A percentile compares a stretch with the other conserved stretches of the same genome.
Evolutionary conservation across 2,329 filamentous ascomycete genomes (phyloP).

Genomic region (Colletotrichum chlorophyti): DNA sequence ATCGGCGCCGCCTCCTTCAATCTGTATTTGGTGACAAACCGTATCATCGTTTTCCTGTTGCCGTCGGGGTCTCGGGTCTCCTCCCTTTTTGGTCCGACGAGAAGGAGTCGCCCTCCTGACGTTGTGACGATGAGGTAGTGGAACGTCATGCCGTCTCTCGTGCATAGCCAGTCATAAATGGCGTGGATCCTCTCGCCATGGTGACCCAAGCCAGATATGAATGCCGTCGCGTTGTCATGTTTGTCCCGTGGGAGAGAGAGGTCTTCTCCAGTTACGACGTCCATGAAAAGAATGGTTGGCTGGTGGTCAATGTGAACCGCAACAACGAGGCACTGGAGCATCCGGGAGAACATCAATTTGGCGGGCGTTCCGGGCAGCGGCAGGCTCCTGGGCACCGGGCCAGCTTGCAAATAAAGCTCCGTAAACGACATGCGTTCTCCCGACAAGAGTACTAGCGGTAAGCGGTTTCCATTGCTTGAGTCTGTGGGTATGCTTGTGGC

Average conservation of each 20-base stretch:
- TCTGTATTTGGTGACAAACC: slow-evolving; percentile 21
- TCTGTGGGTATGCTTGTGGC: slow-evolving; percentile 50
- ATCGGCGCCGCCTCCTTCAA: slow-evolving; percentile 48
- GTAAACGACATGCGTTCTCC: slow-evolving; percentile 59
- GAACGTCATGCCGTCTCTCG: slow-evolving; percentile 63
- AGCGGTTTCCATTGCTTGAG: slow-evolving; percentile 45
- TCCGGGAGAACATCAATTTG: slow-evolving; percentile 61
- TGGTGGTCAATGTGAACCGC: slow-evolving; percentile 50
- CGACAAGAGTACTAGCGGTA: slow-evolving; percentile 56
- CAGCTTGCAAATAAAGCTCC: slow-evolving; percentile 53
- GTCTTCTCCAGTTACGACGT: slow-evolving; percentile 59
- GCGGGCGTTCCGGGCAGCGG: slow-evolving; percentile 54
- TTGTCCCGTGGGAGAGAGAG: slow-evolving; percentile 55
- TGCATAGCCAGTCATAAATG: slow-evolving; percentile 69
- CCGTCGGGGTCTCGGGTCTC: slow-evolving; percentile 30
- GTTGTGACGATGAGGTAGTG: slow-evolving; percentile 69
- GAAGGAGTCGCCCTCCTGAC: slow-evolving; percentile 58
- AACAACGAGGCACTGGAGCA: slow-evolving; percentile 61
- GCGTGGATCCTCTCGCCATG: slow-evolving; percentile 64
- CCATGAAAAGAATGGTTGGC: slow-evolving; percentile 62
- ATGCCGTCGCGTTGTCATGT: slow-evolving; percentile 48
- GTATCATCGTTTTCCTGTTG: slow-evolving; percentile 25
- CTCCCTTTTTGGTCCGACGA: slow-evolving; percentile 45
- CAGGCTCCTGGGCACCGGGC: slow-evolving; percentile 57
- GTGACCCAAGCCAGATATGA: slow-evolving; percentile 63